A percentile compares a stretch with the other conserved stretches of the same genome.
phyloP scores from a whole-genome alignment of 2,329 filamentous ascomycete genomes.

The Rutstroemia sydowiana region DNA sequence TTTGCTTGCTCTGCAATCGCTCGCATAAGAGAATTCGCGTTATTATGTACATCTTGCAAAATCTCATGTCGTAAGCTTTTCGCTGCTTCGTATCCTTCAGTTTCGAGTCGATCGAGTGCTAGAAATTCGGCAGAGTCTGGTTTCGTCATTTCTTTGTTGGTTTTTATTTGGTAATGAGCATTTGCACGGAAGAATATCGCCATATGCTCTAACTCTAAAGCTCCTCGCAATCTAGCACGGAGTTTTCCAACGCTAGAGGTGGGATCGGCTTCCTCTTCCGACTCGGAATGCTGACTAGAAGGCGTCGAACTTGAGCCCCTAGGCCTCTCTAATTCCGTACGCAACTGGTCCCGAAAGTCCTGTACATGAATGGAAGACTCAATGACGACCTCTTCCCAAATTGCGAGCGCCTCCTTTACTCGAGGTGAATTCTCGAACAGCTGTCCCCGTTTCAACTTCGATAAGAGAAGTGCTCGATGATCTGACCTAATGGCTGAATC shows the following conservation, averaged over 20 bases:
- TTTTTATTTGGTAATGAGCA: conserved; percentile 75
- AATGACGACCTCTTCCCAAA: conserved; percentile 57
- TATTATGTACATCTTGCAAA: conserved; percentile 46
- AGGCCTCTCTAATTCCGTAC: conserved; percentile 34
- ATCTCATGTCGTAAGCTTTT: conserved; percentile 74
- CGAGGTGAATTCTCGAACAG: conserved; percentile 67
- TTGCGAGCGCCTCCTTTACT: conserved; percentile 57
- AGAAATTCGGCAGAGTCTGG: conserved; percentile 62
- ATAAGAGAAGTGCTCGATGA: conserved; percentile 58
- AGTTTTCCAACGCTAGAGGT: conserved; percentile 45
- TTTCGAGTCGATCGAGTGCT: conserved; percentile 62
- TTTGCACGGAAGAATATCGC: conserved; percentile 82
- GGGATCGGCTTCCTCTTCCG: conserved; percentile 9
- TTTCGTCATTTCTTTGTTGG: conserved; percentile 53
- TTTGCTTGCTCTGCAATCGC: conserved; percentile 47
- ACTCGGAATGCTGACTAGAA: background rate
- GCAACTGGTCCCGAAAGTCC: conserved; percentile 57
- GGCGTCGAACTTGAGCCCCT: background rate
- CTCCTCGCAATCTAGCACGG: conserved; percentile 60
- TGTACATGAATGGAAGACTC: conserved; percentile 46
- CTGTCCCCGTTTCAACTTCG: conserved; percentile 64
- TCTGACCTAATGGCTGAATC: conserved; percentile 59
- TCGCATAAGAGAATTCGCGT: conserved; percentile 57
- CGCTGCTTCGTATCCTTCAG: conserved; percentile 66
- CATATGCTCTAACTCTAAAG: conserved; percentile 74